Conservation (phyloP, 164 flowering plant genomes). For the Kalanchoe fedtschenkoi region DNA sequence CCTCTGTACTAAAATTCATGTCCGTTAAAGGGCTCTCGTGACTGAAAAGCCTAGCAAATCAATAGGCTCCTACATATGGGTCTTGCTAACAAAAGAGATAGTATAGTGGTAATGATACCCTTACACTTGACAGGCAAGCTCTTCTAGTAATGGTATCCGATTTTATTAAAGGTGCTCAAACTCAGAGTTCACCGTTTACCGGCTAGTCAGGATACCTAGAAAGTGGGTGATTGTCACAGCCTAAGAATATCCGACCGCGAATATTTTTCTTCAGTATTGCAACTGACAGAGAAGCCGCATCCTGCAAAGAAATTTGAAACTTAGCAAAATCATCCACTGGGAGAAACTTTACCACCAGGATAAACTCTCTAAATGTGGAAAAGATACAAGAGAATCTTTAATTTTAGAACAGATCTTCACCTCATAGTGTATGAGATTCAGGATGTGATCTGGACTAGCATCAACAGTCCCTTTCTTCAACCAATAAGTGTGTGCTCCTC, state of each 20-base stretch:
- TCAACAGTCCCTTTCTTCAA: conserved; percentile 72
- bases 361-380: not conserved
- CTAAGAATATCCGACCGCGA: conserved; percentile 57
- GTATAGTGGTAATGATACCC: not conserved
- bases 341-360: not conserved
- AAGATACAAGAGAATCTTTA: not conserved
- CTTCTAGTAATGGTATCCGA: not conserved
- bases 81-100: not conserved
- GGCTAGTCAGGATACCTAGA: conserved; percentile 17
- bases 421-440: conserved; percentile 95
- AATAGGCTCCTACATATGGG: no score
- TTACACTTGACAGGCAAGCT: not conserved
- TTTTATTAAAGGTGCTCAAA: not conserved
- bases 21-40: no score
- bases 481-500: conserved; percentile 87
- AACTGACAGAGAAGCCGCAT: conserved; percentile 76
- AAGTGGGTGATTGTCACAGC: conserved; percentile 89
- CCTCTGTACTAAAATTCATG: not conserved
- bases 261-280: conserved; percentile 68
- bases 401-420: conserved; percentile 18
- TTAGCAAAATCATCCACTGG: not conserved
- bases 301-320: conserved; percentile 27
- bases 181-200: not conserved
- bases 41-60: no score
- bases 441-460: conserved; percentile 68